phyloP scores from a whole-genome alignment of 2,329 filamentous ascomycete genomes.

The Curvularia verruculosa region DNA sequence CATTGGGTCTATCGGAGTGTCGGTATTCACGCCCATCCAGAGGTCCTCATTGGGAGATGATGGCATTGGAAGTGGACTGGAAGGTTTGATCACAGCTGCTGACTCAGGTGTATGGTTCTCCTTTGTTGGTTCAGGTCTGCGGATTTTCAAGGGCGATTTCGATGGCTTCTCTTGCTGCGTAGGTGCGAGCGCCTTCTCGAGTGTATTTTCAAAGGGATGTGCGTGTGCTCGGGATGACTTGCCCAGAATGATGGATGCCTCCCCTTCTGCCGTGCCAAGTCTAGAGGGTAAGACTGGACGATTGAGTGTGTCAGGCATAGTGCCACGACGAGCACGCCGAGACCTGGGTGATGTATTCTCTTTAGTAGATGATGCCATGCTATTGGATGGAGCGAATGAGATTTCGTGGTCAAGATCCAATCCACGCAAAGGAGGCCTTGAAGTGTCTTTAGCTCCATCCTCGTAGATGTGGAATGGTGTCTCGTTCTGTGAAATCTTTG shows the following conservation, averaged over 20 bases:
- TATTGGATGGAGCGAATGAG: conserved; percentile 24
- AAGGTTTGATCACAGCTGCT: conserved; percentile 22
- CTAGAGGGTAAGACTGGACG: conserved; percentile 20
- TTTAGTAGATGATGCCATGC: conserved; percentile 33
- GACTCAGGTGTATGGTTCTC: conserved; percentile 32
- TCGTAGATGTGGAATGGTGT: conserved; percentile 41
- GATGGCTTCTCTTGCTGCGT: conserved; percentile 17
- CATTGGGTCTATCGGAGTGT: conserved; percentile 36
- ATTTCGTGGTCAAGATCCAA: conserved; percentile 17
- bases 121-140: conserved; percentile 26
- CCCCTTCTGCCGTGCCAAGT: conserved; percentile 25
- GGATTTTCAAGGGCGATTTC: conserved; percentile 30
- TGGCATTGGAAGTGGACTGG: conserved; percentile 42
- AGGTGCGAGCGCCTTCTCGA: conserved; percentile 20
- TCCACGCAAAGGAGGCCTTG: conserved; percentile 15
- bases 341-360: conserved; percentile 41
- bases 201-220: conserved; percentile 11
- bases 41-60: conserved; percentile 41
- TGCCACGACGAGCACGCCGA: conserved; percentile 31
- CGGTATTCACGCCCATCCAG: conserved; percentile 41
- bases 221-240: conserved; percentile 23
- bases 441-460: conserved; percentile 33
- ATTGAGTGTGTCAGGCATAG: conserved; percentile 25
- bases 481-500: conserved; percentile 24
- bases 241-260: conserved; percentile 29